phyloP scores from a whole-genome alignment of 306 rosid genomes.

The Dryas drummondii region DNA sequence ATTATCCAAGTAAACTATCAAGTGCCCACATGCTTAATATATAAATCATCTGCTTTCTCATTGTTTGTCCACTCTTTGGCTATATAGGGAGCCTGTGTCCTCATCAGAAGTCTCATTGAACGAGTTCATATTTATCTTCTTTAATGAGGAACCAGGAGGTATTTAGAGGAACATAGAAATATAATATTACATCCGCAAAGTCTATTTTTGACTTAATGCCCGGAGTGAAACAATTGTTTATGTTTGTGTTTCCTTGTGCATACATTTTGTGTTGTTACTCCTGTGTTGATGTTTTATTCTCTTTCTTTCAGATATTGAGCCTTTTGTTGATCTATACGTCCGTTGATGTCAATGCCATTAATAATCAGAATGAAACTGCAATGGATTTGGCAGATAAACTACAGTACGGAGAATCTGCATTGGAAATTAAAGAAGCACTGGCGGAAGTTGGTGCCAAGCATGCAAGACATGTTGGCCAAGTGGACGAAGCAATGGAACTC shows the following conservation, averaged over 20 bases:
- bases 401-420: constrained; percentile 64
- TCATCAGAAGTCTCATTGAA: not conserved
- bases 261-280: not conserved
- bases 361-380: constrained; percentile 75
- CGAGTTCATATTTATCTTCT: not conserved
- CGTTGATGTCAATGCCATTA: constrained; percentile 70
- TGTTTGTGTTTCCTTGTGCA: constrained; percentile 2
- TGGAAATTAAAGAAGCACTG: constrained; percentile 69
- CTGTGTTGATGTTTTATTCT: constrained; percentile 24
- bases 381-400: constrained; percentile 92
- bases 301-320: constrained; percentile 57
- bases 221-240: not conserved
- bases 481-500: constrained; percentile 90
- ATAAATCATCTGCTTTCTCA: not conserved
- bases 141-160: not conserved
- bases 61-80: constrained; percentile 2
- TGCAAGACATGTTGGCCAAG: constrained; percentile 77
- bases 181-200: not conserved
- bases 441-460: constrained; percentile 79
- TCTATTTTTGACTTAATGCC: not conserved
- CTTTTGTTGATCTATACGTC: constrained; percentile 58
- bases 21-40: not conserved
- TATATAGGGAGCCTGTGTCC: not conserved
- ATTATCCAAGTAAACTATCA: not conserved
- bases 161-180: not conserved